These are phyloP conservation scores for Lichtheimia corymbifera DNA, from an alignment of 371 early-diverging fungal species.

Conservation along the genomic window DNA sequence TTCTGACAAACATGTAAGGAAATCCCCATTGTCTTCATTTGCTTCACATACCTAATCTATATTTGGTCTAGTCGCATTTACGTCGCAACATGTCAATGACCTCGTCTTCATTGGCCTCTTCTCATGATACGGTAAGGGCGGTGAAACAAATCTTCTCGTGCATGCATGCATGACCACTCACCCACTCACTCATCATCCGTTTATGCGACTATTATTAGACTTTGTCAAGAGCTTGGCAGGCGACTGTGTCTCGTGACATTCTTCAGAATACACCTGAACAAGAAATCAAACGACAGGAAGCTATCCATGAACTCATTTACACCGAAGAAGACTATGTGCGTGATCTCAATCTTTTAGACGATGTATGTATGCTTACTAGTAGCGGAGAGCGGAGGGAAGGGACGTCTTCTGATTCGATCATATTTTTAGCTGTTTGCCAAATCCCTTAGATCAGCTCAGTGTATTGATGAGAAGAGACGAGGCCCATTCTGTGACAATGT, in stretches of 20 bases:
- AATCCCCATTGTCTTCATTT: not conserved
- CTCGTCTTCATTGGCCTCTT: constrained; percentile 21
- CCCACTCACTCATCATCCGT: not conserved
- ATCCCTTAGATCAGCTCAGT: constrained; percentile 32
- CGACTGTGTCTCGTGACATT: constrained; percentile 72
- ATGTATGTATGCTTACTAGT: constrained; percentile 22
- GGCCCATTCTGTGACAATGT: constrained; percentile 74
- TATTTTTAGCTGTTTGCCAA: constrained; percentile 30
- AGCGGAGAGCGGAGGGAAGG: not conserved
- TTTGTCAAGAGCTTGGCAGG: constrained; percentile 67
- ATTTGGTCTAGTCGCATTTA: constrained; percentile 1
- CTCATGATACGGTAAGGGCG: constrained; percentile 46
- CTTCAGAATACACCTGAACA: constrained; percentile 68
- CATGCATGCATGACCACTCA: too few species aligned
- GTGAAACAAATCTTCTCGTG: too few species aligned
- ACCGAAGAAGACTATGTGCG: constrained; percentile 91
- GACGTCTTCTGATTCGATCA: not conserved
- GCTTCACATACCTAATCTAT: not conserved
- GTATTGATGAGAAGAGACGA: constrained; percentile 60
- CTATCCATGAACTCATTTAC: constrained; percentile 89
- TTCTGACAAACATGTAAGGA: constrained; percentile 2
- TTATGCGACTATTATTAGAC: constrained; percentile 17
- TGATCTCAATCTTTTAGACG: constrained; percentile 58
- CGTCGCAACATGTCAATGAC: constrained; percentile 12
- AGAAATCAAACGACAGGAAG: constrained; percentile 90